These are phyloP conservation scores for Brassica hybrid DNA, from an alignment of 441 rosid genomes.

Conservation along the genomic window DNA sequence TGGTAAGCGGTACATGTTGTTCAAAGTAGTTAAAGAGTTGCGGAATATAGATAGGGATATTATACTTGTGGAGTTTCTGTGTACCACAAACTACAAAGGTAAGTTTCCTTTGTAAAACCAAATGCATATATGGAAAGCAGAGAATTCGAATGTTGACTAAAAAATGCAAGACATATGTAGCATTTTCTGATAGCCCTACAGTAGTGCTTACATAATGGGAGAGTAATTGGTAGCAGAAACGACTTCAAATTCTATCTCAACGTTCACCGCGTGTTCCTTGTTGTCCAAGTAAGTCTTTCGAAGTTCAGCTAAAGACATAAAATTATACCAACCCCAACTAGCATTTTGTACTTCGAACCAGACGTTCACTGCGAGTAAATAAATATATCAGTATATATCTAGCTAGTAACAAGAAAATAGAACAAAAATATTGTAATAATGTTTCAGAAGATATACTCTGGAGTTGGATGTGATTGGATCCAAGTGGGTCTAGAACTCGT, in stretches of 20 bases:
- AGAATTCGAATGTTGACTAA: not conserved
- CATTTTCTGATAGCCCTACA: not conserved
- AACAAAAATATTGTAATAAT: not conserved
- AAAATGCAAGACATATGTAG: not conserved
- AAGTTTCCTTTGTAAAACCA: not conserved
- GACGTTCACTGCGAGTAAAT: not conserved
- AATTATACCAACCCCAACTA: not conserved
- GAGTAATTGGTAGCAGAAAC: not conserved
- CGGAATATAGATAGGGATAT: not conserved
- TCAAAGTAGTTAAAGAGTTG: not conserved
- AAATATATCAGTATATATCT: not conserved
- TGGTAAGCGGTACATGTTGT: conserved; percentile 3
- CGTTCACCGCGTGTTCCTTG: not conserved
- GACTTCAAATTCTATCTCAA: not conserved
- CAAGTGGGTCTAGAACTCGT: conserved; percentile 21
- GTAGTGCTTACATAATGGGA: not conserved
- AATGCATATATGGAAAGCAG: not conserved
- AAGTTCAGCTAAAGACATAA: not conserved
- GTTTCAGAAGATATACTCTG: not conserved
- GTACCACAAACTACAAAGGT: not conserved
- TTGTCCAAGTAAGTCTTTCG: not conserved
- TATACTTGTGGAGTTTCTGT: not conserved
- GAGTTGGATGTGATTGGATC: not conserved
- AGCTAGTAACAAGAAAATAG: not conserved
- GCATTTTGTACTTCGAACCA: not conserved